Evolutionary conservation across 2,329 filamentous ascomycete species (phyloP).

Genomic region (Juglanconis juglandina): DNA sequence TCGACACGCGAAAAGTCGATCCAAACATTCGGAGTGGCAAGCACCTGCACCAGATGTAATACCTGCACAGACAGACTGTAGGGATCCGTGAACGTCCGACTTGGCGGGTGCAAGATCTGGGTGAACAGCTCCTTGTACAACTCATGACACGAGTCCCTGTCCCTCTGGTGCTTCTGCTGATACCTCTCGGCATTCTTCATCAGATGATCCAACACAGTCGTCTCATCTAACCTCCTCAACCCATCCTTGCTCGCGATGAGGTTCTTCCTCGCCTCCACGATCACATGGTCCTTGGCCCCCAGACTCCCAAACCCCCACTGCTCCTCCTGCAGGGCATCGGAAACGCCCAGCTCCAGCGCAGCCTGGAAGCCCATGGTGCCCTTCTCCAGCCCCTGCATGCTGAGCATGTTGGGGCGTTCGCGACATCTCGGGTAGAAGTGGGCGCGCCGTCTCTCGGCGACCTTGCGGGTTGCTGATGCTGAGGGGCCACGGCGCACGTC

Average conservation of each 20-base stretch:
- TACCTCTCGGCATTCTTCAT: constrained; percentile 55
- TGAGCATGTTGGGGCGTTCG: constrained; percentile 68
- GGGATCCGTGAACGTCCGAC: constrained; percentile 51
- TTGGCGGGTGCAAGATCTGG: constrained; percentile 56
- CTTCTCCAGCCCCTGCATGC: constrained; percentile 67
- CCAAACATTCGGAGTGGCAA: constrained; percentile 66
- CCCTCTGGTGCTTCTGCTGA: constrained; percentile 47
- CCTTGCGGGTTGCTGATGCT: constrained; percentile 37
- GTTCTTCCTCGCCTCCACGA: constrained; percentile 55
- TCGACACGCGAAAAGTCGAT: constrained; percentile 71
- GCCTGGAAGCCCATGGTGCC: constrained; percentile 68
- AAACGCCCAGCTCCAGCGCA: constrained; percentile 62
- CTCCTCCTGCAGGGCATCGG: constrained; percentile 62
- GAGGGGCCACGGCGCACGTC: constrained; percentile 44
- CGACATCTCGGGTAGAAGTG: constrained; percentile 58
- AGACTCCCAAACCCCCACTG: constrained; percentile 58
- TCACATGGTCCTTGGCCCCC: constrained; percentile 51
- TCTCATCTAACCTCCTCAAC: constrained; percentile 55
- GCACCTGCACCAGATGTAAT: constrained; percentile 61
- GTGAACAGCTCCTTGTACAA: constrained; percentile 62
- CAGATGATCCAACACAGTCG: constrained; percentile 56
- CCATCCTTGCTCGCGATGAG: constrained; percentile 52
- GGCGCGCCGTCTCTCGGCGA: constrained; percentile 44
- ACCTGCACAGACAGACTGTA: constrained; percentile 68
- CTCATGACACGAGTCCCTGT: constrained; percentile 49